A percentile compares a stretch with the other conserved stretches of the same genome.
Conservation (phyloP, 139 green algal genomes). For the Zygnema cylindricum region DNA sequence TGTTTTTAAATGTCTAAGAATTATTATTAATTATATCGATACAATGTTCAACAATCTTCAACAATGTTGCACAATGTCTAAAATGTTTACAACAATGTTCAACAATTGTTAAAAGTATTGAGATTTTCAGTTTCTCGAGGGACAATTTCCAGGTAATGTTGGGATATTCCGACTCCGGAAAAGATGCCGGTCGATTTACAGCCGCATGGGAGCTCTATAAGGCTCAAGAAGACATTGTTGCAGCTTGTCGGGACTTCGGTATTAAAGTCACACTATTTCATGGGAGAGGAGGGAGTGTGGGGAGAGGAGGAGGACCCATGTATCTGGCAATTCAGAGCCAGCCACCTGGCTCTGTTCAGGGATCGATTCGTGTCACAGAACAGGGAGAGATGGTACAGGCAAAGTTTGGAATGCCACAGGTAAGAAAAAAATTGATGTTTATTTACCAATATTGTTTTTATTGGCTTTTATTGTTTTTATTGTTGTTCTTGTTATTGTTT, state of each 20-base stretch:
- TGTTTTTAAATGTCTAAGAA: too few species aligned
- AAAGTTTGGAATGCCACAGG: constrained; percentile 78
- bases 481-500: background rate
- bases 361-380: constrained; percentile 89
- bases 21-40: too few species aligned
- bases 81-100: too few species aligned
- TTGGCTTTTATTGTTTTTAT: too few species aligned
- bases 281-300: constrained; percentile 91
- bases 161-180: constrained; percentile 95
- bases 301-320: constrained; percentile 89
- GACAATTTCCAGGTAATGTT: constrained; percentile 85
- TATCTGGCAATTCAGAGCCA: constrained; percentile 92
- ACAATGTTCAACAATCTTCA: too few species aligned
- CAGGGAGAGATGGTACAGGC: constrained; percentile 88
- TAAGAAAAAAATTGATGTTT: background rate
- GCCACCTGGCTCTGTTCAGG: constrained; percentile 84
- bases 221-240: constrained; percentile 61
- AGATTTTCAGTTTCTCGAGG: too few species aligned
- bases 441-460: too few species aligned
- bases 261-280: constrained; percentile 92
- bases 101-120: too few species aligned
- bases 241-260: constrained; percentile 46
- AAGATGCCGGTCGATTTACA: constrained; percentile 91
- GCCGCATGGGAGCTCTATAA: constrained; percentile 92
- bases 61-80: too few species aligned